Evolutionary conservation across 1,139 yeast genomes (phyloP).

Genomic region (Magnusiomyces ingens): DNA sequence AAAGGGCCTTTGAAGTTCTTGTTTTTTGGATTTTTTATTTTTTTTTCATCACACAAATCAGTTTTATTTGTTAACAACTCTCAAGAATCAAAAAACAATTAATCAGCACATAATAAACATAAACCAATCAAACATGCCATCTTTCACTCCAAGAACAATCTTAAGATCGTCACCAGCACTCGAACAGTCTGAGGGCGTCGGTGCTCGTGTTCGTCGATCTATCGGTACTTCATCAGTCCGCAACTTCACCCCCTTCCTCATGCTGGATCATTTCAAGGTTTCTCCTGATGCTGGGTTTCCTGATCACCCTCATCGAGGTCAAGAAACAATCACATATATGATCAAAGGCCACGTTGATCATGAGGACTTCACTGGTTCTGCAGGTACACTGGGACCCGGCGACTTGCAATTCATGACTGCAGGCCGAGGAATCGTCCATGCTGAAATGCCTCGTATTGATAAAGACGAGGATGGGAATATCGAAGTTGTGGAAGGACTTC

Average conservation of each 20-base stretch:
- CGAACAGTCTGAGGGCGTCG: slow-evolving; percentile 82
- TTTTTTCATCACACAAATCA: no score
- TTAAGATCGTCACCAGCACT: slow-evolving; percentile 54
- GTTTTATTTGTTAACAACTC: no score
- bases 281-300: slow-evolving; percentile 74
- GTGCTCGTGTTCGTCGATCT: slow-evolving; percentile 77
- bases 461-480: slow-evolving; percentile 37
- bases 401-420: slow-evolving; percentile 96
- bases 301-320: slow-evolving; percentile 90
- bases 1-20: no score
- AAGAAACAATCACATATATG: slow-evolving; percentile 77
- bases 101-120: neutral
- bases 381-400: slow-evolving; percentile 73
- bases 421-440: slow-evolving; percentile 80
- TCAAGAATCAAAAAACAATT: no score
- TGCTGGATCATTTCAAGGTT: slow-evolving; percentile 74
- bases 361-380: slow-evolving; percentile 83
- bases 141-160: slow-evolving; percentile 42
- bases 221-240: slow-evolving; percentile 63
- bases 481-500: slow-evolving; percentile 57
- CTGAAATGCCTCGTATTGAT: slow-evolving; percentile 71
- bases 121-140: neutral
- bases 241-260: slow-evolving; percentile 73
- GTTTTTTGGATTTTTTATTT: neutral
- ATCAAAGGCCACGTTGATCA: slow-evolving; percentile 76